These are phyloP conservation scores for Mytilinidion resinicola DNA, from an alignment of 495 filamentous ascomycete genomes.

Conservation along the genomic window DNA sequence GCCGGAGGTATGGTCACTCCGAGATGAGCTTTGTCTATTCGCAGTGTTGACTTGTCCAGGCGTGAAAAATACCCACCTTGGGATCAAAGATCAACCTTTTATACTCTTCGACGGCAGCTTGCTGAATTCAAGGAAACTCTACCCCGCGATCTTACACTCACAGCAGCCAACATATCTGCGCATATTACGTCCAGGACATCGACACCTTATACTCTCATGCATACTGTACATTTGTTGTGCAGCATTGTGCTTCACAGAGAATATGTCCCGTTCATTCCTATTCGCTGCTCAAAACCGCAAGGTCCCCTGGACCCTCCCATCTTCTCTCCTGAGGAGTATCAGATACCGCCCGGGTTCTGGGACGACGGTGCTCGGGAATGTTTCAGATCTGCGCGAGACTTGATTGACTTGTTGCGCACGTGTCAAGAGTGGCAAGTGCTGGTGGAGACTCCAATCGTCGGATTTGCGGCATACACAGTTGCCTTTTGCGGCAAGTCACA, in stretches of 20 bases:
- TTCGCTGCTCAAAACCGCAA: constrained; percentile 58
- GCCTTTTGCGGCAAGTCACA: constrained; percentile 50
- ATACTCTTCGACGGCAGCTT: constrained; percentile 53
- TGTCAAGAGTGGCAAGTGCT: constrained; percentile 64
- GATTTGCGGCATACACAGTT: constrained; percentile 78
- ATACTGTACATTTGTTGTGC: constrained; percentile 70
- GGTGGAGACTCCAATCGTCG: constrained; percentile 73
- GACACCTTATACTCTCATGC: constrained; percentile 68
- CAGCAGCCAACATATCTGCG: constrained; percentile 66
- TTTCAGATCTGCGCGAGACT: constrained; percentile 64
- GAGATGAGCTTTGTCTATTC: not conserved
- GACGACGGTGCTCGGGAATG: constrained; percentile 65
- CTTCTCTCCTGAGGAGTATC: constrained; percentile 51
- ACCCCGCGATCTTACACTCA: constrained; percentile 65
- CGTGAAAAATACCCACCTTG: constrained; percentile 36
- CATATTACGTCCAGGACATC: constrained; percentile 71
- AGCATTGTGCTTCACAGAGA: constrained; percentile 74
- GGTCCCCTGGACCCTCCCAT: constrained; percentile 69
- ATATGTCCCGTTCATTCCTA: constrained; percentile 75
- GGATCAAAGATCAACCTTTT: constrained; percentile 38
- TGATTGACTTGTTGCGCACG: constrained; percentile 68
- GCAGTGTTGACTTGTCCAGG: constrained; percentile 18
- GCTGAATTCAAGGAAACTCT: constrained; percentile 60
- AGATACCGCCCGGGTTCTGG: constrained; percentile 59
- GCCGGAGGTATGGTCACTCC: constrained; percentile 46